Base-by-base conservation (phyloP, 139 green algal genomes). In the Auxenochlorella protothecoides region DNA sequence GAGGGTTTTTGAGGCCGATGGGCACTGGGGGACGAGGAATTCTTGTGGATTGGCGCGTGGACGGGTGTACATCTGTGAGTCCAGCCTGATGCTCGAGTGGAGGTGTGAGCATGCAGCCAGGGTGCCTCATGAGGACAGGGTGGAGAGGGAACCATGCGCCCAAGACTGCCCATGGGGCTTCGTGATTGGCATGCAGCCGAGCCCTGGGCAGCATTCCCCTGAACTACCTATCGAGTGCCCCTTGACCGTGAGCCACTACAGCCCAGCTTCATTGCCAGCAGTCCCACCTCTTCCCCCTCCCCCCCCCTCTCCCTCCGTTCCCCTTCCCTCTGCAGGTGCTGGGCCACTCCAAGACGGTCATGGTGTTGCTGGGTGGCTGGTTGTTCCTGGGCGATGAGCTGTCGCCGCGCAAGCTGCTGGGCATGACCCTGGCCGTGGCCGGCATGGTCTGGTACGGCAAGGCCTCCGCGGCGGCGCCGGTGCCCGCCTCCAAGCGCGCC, bases 261-360 rank as follows among this genome's bases (percentile, higher is more conserved):
- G 27, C 27, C 27, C 27, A 44, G 27, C 27, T 44, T 44, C 27
- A 1, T 44, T 44, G 27, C 27, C 27, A 44, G 27, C 27, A 44
- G 27, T 44, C 27, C 27, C 67, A 10, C 11, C 16, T n/a, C 55
- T 4, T 59, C 14, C 54, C 54, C 67, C 3, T n/a, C 53, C 51
- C 4, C 67, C 5, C 14, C 12, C 67, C 54, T 3, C 8, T 15
- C 54, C 55, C 13, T 15, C 60, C 8, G 60, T 53, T 51, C 55
- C n/a, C n/a, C n/a, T 15, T n/a, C 12, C 6, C 53, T 13, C 51
- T 16, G 66, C 84, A 93, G 88, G 89, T 95, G 65, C 80, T 94
- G 74, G 89, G 89, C 59, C 89, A 95, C 83, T 87, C 82, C 68
- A 95, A 95, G 83, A 95, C 89, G 0, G 70, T 95, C 14, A 67